Evolutionary conservation across 345 rosid genomes (phyloP), one percentile per base, ranked within the genome.

Genomic region (Noccaea caerulescens): DNA sequence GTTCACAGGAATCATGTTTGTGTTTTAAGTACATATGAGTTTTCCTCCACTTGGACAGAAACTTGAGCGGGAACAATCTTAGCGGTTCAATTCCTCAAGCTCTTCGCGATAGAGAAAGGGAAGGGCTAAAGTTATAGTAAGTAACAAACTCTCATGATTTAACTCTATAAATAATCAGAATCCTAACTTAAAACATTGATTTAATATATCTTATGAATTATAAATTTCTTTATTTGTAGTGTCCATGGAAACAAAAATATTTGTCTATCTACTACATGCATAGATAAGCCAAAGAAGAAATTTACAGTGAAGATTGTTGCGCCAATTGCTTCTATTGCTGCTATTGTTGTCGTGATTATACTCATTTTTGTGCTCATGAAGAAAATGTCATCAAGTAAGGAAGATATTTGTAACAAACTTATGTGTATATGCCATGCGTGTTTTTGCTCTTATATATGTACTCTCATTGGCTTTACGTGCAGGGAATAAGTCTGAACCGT

Each of bases 51-150:
- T 33, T 49, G 8, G 44, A 56, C 72, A 82, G 88, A 58, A 75
- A 84, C 71, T 65, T 79, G 32, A 38, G 61, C 5, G 68, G 76
- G 55, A 84, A 84, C 72, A 72, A 72, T 4, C 72, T 80, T 43
- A 63, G 44, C 13, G 84, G 88, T 43, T 25, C 81, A 13, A 13
- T 84, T 43, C 86, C 88, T 18, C 18, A 10, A 36, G 68, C 43
- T 3, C 78, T 85, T 67, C 38, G 63, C 6, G 69, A 79, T 33
- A 81, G 61, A 58, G 43, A 52, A 20, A 57, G 7, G 20, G 33
- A 71, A 25, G 75, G 75, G 14, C 68, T 71, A 9, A 30, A 63
- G 50, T 64, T 72, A 72, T 7, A 36, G 71, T 72, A 72, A 55
- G 65, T 63, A 54, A 59, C 4, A 46, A 32, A 54, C 12, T 34